Evolutionary conservation across 352 stramenopile species (phyloP), one percentile per base, ranked within the genome.

Genomic region (Pythium oligandrum): DNA sequence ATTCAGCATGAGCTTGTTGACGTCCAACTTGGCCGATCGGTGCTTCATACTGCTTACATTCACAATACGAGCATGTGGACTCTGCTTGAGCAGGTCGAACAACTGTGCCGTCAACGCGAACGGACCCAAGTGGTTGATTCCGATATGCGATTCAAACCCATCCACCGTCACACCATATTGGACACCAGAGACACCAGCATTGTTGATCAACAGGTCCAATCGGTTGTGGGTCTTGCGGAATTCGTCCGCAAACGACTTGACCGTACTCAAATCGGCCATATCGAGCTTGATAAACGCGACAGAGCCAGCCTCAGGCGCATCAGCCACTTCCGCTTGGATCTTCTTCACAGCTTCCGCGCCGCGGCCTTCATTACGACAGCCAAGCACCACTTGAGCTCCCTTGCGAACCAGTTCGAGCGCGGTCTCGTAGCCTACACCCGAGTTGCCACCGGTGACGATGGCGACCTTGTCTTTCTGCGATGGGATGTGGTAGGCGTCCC

Each of bases 301-400:
- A 1, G 10, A 45, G 26, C 53, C 53, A 2, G 49, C 44, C 6
- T 12, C 48, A 12, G 10, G 8, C 7, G 35, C 10, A 11, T 6
- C 37, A 6, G 9, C 31, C 5, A 54, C 8, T 43, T 54, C 48
- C 31, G 52, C 10, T 9, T 64, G 48, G 44, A 86, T 72, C 50
- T 66, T 40, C 38, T 65, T 44, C n/a, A 70, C 56, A 4, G 76
- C 78, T 2, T 63, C 60, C 3, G 59, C 39, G 10, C 73, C 75
- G 40, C 73, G 71, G 34, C 54, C 53, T 47, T 71, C 59, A 34
- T 45, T 63, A 11, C 80, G 75, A 64, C 77, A 84, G 9, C 75
- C 79, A 0, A 88, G 47, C 37, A 88, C 65, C n/a, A 90, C 79
- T 17, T 75, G 33, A 47, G 63, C 75, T 40, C 70, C 70, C 50